Percentiles rank a stretch among this genome's conserved stretches.
These are phyloP conservation scores for Aspergillus cristatus DNA, from an alignment of 495 filamentous ascomycete species.

Conservation along the genomic window DNA sequence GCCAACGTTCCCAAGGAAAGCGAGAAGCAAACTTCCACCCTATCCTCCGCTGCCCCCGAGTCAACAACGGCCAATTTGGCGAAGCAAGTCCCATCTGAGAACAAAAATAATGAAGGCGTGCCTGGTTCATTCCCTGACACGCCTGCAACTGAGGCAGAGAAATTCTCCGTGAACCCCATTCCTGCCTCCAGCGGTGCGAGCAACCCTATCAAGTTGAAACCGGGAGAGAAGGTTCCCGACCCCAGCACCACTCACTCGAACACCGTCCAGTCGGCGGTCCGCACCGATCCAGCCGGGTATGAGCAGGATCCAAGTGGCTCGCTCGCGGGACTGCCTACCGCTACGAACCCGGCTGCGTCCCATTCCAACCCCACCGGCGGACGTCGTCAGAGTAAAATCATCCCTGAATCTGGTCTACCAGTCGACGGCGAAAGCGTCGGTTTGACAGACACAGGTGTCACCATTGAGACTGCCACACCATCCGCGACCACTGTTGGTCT, in stretches of 20 bases:
- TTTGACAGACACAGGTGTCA: slow-evolving; percentile 37
- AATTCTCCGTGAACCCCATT: slow-evolving; percentile 54
- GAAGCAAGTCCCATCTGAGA: slow-evolving; percentile 54
- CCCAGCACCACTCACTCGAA: slow-evolving; percentile 40
- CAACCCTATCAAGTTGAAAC: slow-evolving; percentile 69
- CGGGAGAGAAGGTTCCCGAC: slow-evolving; percentile 73
- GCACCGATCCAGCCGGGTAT: slow-evolving; percentile 75
- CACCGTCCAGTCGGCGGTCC: slow-evolving; percentile 48
- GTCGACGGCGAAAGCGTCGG: slow-evolving; percentile 35
- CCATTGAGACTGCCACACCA: slow-evolving; percentile 60
- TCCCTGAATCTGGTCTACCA: slow-evolving; percentile 81
- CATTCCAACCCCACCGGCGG: too few species aligned
- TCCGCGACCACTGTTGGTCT: slow-evolving; percentile 64
- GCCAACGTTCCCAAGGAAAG: slow-evolving; percentile 54
- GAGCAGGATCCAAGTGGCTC: slow-evolving; percentile 55
- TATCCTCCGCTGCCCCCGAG: slow-evolving; percentile 41
- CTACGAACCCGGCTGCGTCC: slow-evolving; percentile 25
- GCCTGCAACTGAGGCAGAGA: slow-evolving; percentile 48
- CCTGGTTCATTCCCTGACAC: slow-evolving; percentile 80
- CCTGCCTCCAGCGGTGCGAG: slow-evolving; percentile 69
- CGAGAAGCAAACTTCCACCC: slow-evolving; percentile 10
- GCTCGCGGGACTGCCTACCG: slow-evolving; percentile 5
- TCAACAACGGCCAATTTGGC: too few species aligned
- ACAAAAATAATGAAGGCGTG: slow-evolving; percentile 25
- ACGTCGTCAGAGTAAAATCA: slow-evolving; percentile 38